phyloP scores from a whole-genome alignment of 208 protist species.

The Lotmaria passim region DNA sequence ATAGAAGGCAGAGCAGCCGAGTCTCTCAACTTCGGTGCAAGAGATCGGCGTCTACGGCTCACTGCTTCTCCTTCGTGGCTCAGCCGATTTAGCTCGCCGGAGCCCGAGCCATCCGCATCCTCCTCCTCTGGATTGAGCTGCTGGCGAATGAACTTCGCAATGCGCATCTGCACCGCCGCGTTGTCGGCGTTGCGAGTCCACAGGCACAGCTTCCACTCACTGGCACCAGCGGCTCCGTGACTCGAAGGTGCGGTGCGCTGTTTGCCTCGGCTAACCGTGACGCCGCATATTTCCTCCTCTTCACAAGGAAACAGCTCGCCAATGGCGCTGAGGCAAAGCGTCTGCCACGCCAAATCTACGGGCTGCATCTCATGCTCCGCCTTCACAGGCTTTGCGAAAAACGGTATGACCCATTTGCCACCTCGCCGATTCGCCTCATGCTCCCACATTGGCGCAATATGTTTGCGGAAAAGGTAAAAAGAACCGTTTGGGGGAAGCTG shows the following conservation, averaged over 20 bases:
- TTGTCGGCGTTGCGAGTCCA: slow-evolving; percentile 88
- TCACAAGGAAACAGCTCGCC: slow-evolving; percentile 79
- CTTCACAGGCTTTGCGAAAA: slow-evolving; percentile 33
- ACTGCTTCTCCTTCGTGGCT: not conserved
- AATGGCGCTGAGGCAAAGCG: slow-evolving; percentile 75
- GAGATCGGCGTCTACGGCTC: not conserved
- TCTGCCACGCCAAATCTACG: slow-evolving; percentile 84
- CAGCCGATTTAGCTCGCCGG: not conserved
- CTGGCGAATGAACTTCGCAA: slow-evolving; percentile 64
- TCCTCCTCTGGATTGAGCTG: slow-evolving; percentile 37
- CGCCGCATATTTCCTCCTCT: slow-evolving; percentile 89
- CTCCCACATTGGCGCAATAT: slow-evolving; percentile 93
- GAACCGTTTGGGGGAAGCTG: slow-evolving; percentile 72
- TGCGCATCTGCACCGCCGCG: slow-evolving; percentile 56
- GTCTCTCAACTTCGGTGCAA: slow-evolving; percentile 21
- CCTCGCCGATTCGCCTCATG: slow-evolving; percentile 89
- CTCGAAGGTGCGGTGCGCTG: slow-evolving; percentile 19
- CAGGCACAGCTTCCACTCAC: slow-evolving; percentile 83
- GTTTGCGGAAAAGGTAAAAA: slow-evolving; percentile 89
- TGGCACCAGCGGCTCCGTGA: slow-evolving; percentile 7
- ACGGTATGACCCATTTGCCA: slow-evolving; percentile 84
- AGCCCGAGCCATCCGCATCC: not conserved
- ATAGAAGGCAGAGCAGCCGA: slow-evolving; percentile 13
- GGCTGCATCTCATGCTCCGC: slow-evolving; percentile 28
- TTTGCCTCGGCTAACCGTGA: slow-evolving; percentile 69